Base-by-base conservation (phyloP, 805 yeast genomes). In the Candida nitratophila region DNA sequence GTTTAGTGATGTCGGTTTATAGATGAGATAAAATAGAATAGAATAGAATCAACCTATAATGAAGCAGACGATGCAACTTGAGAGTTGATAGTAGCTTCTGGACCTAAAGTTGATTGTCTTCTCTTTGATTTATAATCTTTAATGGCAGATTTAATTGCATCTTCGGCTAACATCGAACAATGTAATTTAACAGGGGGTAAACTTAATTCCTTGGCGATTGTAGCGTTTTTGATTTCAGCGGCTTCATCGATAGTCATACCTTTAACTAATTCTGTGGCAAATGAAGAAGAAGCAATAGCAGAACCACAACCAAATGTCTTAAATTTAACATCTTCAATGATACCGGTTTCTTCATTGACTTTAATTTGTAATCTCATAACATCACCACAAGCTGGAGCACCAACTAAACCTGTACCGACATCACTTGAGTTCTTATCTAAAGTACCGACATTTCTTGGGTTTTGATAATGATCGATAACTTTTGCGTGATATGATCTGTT, bases 301-400 rank as follows among this genome's bases (percentile, higher is more conserved):
- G 93, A 81, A 38, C 99, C 99, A 64, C 99, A 93, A n/a, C 99
- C 99, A 69, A 93, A 93, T 4, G 99, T 93, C 77, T 93, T 93
- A 70, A 93, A 93, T 66, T 89, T 91, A 50, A 91, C 99, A 63
- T 93, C 96, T 64, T 86, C 81, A 54, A 93, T 93, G 43, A 86
- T 74, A 1, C 99, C 99, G 21, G 95, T 80, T 45, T 76, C 81
- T 57, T 90, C 97, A 51, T 83, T 83, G 10, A 93, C 99, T 63
- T 90, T 80, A 59, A 93, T 93, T 65, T 93, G 98, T 51, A 93
- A 75, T 69, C 95, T 84, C 96, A 93, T 93, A 38, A 93, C 99
- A 70, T 93, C 99, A 44, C 99, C 99, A 70, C 99, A 93, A 0
- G 99, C 99, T 44, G 99, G 98, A 0, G 99, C 98, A 45, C 99